A percentile compares a stretch with the other conserved stretches of the same genome.
Evolutionary conservation across 2,329 filamentous ascomycete genomes (phyloP).

Genomic region (Incumbomyces delicatus): DNA sequence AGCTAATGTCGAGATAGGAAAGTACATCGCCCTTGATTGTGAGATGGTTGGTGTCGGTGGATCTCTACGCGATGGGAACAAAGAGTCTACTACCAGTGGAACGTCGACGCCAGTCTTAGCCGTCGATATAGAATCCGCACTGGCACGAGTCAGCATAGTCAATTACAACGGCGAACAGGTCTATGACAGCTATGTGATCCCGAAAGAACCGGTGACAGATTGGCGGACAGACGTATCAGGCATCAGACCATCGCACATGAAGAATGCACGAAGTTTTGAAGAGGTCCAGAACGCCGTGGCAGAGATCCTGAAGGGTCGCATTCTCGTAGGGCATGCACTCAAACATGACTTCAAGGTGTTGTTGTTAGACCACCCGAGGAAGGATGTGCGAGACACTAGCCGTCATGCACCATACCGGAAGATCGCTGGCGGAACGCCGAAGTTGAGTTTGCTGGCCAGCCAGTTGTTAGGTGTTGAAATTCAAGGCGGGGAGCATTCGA

Average conservation of each 20-base stretch:
- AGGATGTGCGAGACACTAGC: constrained; percentile 76
- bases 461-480: constrained; percentile 50
- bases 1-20: constrained; percentile 58
- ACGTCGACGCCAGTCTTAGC: constrained; percentile 15
- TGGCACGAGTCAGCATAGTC: constrained; percentile 81
- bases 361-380: constrained; percentile 65
- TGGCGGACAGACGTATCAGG: constrained; percentile 85
- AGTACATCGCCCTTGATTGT: constrained; percentile 89
- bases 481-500: constrained; percentile 51
- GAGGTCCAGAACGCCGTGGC: constrained; percentile 67
- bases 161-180: constrained; percentile 89
- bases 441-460: constrained; percentile 45
- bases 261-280: constrained; percentile 58
- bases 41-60: constrained; percentile 85
- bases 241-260: constrained; percentile 64
- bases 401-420: constrained; percentile 65
- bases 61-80: too few relatives aligned
- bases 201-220: constrained; percentile 69
- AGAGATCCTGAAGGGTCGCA: constrained; percentile 56
- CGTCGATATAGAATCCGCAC: constrained; percentile 56
- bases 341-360: constrained; percentile 67
- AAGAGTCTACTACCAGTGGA: too few relatives aligned
- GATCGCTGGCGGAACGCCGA: constrained; percentile 41
- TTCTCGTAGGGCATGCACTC: constrained; percentile 76
- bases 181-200: constrained; percentile 85